Conservation (phyloP, 768 basidiomycete genomes). For the Suillus sp. region DNA sequence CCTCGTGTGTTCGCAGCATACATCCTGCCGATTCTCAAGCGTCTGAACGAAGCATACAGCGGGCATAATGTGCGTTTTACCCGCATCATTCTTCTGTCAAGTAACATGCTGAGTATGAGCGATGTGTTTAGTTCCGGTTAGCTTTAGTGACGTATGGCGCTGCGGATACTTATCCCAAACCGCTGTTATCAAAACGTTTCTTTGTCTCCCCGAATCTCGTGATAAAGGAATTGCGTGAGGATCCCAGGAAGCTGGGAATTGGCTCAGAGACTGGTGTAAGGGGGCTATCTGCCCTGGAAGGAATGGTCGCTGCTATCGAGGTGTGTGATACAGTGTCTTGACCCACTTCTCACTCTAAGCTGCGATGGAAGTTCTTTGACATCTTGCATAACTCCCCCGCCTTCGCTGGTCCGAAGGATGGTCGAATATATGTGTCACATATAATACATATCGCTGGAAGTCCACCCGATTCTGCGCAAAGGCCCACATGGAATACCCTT, state of each 20-base stretch:
- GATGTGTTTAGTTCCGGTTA: constrained; percentile 38
- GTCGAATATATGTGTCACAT: constrained; percentile 39
- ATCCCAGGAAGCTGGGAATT: constrained; percentile 54
- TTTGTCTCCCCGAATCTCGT: constrained; percentile 45
- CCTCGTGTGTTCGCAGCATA: constrained; percentile 46
- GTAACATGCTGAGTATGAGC: constrained; percentile 4
- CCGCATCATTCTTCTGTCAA: neutral
- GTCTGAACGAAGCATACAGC: constrained; percentile 47
- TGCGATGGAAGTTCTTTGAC: constrained; percentile 48
- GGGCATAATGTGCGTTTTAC: constrained; percentile 38
- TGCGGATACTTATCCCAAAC: constrained; percentile 54
- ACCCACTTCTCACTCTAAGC: constrained; percentile 2
- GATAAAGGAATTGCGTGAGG: constrained; percentile 46
- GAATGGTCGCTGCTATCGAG: constrained; percentile 69
- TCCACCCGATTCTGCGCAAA: constrained; percentile 53
- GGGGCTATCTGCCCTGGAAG: constrained; percentile 73
- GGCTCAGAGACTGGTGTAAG: constrained; percentile 50
- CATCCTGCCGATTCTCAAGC: constrained; percentile 51
- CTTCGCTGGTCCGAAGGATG: constrained; percentile 27
- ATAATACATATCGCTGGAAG: constrained; percentile 64
- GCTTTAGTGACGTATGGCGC: constrained; percentile 67
- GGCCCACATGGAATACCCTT: constrained; percentile 56
- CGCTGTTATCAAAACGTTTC: constrained; percentile 58
- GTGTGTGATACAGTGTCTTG: constrained; percentile 38
- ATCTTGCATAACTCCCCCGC: constrained; percentile 28